phyloP scores from a whole-genome alignment of 176 grass and related monocot genomes.

The Musa beccarii region DNA sequence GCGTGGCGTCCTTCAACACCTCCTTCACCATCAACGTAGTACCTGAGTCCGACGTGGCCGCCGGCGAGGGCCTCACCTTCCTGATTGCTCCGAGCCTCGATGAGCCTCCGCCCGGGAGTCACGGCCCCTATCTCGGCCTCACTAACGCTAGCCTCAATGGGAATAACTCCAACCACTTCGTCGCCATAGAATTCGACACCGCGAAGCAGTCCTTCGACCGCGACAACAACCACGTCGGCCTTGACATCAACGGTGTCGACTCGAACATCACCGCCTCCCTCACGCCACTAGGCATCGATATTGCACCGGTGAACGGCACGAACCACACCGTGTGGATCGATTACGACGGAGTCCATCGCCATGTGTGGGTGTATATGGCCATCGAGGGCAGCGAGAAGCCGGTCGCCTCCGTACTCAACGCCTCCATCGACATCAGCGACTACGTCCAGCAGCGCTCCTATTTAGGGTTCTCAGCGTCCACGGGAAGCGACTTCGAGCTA shows the following conservation, averaged over 20 bases:
- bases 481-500: conserved; percentile 48
- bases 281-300: conserved; percentile 24
- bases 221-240: conserved; percentile 73
- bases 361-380: conserved; percentile 47
- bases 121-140: conserved; percentile 42
- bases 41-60: neutral
- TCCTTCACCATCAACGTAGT: conserved; percentile 43
- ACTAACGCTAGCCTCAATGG: conserved; percentile 57
- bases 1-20: conserved; percentile 66
- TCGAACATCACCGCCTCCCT: conserved; percentile 7
- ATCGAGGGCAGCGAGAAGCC: conserved; percentile 14
- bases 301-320: conserved; percentile 20
- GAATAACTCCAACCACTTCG: conserved; percentile 35
- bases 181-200: conserved; percentile 59
- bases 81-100: conserved; percentile 29
- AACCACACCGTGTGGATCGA: conserved; percentile 50
- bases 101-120: conserved; percentile 7
- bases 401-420: conserved; percentile 28
- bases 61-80: conserved; percentile 66
- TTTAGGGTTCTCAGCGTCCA: conserved; percentile 84
- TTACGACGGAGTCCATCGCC: conserved; percentile 45
- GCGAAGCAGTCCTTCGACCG: conserved; percentile 49
- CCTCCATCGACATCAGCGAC: conserved; percentile 43
- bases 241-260: conserved; percentile 58
- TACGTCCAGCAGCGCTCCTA: conserved; percentile 18